A percentile compares a stretch with the other conserved stretches of the same genome.
Conservation (phyloP, 768 basidiomycete genomes). For the Dioszegia hungarica region DNA sequence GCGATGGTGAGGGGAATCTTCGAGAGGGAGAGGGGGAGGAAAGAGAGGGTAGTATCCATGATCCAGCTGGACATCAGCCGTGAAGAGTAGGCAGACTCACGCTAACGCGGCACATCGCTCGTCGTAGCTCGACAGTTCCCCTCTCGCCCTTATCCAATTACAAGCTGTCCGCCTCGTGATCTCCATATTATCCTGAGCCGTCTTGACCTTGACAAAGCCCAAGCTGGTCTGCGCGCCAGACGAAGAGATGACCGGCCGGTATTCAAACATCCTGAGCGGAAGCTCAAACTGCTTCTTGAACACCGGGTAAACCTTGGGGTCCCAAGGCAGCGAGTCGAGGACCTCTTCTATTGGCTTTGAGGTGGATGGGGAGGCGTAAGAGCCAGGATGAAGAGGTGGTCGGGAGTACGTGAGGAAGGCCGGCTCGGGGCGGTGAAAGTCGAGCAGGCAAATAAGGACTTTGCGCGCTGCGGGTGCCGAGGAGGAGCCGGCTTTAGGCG, state of each 20-base stretch:
- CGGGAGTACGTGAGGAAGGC: conserved; percentile 7
- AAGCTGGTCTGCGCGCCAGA: neutral
- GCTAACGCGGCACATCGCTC: conserved; percentile 17
- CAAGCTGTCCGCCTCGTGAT: conserved; percentile 13
- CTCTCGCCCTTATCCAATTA: conserved; percentile 13
- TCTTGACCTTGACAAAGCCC: neutral
- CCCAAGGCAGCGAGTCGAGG: neutral
- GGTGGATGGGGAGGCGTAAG: neutral
- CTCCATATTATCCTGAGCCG: conserved; percentile 4
- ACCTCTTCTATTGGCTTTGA: neutral
- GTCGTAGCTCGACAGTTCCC: neutral
- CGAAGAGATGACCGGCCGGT: neutral
- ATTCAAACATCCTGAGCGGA: conserved; percentile 2
- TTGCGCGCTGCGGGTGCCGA: neutral
- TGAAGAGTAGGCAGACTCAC: conserved; percentile 2
- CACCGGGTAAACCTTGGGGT: neutral
- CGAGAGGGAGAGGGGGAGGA: conserved; percentile 17
- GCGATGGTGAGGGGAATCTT: neutral
- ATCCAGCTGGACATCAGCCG: conserved; percentile 11
- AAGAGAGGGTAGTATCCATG: conserved; percentile 17
- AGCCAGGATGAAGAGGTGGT: neutral
- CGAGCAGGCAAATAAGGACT: conserved; percentile 9
- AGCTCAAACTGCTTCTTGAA: conserved; percentile 1
- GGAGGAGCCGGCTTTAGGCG: neutral
- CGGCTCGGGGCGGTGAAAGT: conserved; percentile 15